These are phyloP conservation scores for Wallacemonas sp. DNA, from an alignment of 208 protist species.

Conservation along the genomic window DNA sequence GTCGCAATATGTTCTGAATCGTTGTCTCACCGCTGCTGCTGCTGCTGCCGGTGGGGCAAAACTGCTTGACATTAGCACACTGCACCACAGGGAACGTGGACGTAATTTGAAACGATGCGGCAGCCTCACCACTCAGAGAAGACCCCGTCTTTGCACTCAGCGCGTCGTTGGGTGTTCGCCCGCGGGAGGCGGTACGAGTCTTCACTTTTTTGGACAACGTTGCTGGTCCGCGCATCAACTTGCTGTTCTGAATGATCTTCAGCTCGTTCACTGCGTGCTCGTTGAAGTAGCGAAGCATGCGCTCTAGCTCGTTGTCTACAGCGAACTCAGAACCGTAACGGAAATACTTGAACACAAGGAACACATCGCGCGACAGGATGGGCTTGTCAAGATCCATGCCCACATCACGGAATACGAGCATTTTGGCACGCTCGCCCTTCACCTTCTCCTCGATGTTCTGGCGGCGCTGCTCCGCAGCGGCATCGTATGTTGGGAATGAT, in stretches of 20 bases:
- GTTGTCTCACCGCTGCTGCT: slow-evolving; percentile 2
- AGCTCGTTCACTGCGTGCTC: slow-evolving; percentile 87
- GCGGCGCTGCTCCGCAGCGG: slow-evolving; percentile 33
- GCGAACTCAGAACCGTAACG: slow-evolving; percentile 85
- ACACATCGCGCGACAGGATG: slow-evolving; percentile 85
- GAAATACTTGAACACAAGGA: slow-evolving; percentile 89
- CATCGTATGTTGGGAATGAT: slow-evolving; percentile 55
- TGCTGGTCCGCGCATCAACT: slow-evolving; percentile 82
- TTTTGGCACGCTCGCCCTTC: slow-evolving; percentile 62
- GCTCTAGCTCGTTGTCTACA: slow-evolving; percentile 87
- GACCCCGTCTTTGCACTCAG: neutral
- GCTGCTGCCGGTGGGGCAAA: slow-evolving; percentile 29
- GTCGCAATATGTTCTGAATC: slow-evolving; percentile 15
- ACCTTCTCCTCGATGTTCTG: slow-evolving; percentile 60
- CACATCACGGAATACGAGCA: slow-evolving; percentile 87
- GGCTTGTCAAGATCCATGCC: slow-evolving; percentile 90
- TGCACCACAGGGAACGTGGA: slow-evolving; percentile 50
- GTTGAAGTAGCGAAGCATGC: slow-evolving; percentile 90
- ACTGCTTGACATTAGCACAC: slow-evolving; percentile 57
- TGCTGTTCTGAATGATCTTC: slow-evolving; percentile 89
- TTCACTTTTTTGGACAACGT: slow-evolving; percentile 51
- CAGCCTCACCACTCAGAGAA: neutral
- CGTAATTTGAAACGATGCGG: slow-evolving; percentile 35
- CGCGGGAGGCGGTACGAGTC: neutral
- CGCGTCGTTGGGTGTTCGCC: neutral